These are phyloP conservation scores for Epichloe gansuensis DNA, from an alignment of 2,329 filamentous ascomycete genomes.

Conservation along the genomic window DNA sequence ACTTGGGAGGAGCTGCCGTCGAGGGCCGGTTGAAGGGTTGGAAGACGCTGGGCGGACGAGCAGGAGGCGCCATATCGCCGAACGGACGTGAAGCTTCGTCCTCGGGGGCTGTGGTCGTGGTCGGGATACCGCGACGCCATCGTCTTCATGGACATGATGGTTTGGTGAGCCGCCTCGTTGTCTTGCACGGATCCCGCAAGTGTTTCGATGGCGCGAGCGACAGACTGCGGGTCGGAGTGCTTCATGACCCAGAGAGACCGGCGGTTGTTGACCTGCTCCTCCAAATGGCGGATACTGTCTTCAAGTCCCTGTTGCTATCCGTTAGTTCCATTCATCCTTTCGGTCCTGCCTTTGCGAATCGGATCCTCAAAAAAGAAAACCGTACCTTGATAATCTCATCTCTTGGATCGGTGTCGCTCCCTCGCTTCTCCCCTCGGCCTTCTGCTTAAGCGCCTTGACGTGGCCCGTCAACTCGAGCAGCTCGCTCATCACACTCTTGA, in stretches of 20 bases:
- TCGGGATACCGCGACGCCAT: conserved; percentile 3
- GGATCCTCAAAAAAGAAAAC: not conserved
- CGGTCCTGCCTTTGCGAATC: too few relatives aligned
- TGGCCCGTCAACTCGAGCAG: conserved; percentile 10
- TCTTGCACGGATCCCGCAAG: conserved; percentile 18
- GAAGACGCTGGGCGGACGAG: conserved; percentile 15
- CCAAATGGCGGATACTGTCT: conserved; percentile 20
- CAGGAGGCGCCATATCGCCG: conserved; percentile 4
- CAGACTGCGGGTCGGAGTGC: conserved; percentile 18
- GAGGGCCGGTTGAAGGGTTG: conserved; percentile 12
- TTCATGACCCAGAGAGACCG: conserved; percentile 25
- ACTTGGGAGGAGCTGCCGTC: conserved; percentile 17
- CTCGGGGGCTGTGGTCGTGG: not conserved
- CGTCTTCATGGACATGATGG: conserved; percentile 15
- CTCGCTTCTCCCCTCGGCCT: conserved; percentile 9
- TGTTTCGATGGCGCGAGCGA: conserved; percentile 21
- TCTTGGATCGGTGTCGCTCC: conserved; percentile 10
- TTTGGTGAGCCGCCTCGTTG: conserved; percentile 15
- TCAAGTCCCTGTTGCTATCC: conserved; percentile 17
- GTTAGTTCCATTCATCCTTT: not conserved
- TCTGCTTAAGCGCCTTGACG: conserved; percentile 18
- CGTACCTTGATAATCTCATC: conserved; percentile 21
- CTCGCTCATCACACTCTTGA: conserved; percentile 14
- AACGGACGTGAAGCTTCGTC: not conserved
- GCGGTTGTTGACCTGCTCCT: conserved; percentile 24